phyloP scores from a whole-genome alignment of 176 grass and related monocot genomes.

The Pontederia crassipes region DNA sequence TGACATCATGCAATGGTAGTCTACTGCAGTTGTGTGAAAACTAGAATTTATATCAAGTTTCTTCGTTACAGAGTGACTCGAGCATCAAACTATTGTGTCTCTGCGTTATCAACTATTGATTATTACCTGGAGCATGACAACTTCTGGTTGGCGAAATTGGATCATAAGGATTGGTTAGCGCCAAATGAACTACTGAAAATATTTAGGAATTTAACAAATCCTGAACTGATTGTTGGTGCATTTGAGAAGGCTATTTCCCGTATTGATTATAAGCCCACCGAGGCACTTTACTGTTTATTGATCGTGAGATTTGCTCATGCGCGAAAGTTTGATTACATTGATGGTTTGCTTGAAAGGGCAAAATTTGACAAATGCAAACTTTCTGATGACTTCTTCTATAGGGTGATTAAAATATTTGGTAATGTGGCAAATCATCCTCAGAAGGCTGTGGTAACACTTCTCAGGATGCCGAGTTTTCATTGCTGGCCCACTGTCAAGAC shows the following conservation, averaged over 20 bases:
- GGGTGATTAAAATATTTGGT: constrained; percentile 84
- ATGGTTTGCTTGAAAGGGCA: constrained; percentile 43
- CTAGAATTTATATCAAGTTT: not conserved
- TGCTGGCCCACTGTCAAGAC: constrained; percentile 69
- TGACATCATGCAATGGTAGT: too few species aligned
- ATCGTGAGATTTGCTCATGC: constrained; percentile 52
- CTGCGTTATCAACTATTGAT: not conserved
- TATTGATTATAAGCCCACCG: constrained; percentile 62
- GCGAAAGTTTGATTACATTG: constrained; percentile 57
- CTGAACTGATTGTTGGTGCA: constrained; percentile 29
- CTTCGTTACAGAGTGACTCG: not conserved
- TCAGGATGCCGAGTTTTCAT: constrained; percentile 44
- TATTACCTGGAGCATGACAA: constrained; percentile 17
- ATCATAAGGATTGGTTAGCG: constrained; percentile 86
- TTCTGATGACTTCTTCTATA: constrained; percentile 70
- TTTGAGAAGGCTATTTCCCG: constrained; percentile 42
- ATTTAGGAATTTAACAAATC: constrained; percentile 44
- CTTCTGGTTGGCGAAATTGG: constrained; percentile 55
- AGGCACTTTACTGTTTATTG: constrained; percentile 62
- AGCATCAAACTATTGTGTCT: constrained; percentile 3
- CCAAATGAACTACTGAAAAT: constrained; percentile 80
- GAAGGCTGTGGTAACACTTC: constrained; percentile 55
- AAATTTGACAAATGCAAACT: constrained; percentile 41
- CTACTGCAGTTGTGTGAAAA: too few species aligned
- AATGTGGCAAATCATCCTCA: constrained; percentile 62